Evolutionary conservation across 139 green algal species (phyloP), one percentile per base, ranked within the genome.

Genomic region (Desmodesmus armatus): DNA sequence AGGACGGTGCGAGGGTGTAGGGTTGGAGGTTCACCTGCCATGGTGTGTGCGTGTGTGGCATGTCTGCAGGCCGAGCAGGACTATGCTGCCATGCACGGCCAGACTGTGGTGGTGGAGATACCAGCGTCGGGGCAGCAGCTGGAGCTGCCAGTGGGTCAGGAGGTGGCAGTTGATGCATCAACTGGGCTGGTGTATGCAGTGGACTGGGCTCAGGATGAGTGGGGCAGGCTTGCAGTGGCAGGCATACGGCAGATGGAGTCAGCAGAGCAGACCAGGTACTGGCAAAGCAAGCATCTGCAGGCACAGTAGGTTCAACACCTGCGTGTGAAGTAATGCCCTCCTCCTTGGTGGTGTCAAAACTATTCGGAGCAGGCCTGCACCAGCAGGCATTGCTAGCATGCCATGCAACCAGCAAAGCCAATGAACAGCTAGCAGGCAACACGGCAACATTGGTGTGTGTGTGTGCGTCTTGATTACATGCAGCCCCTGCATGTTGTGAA

Each of bases 131-230:
- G 78, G 23, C 62, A 75, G 33, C 62, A 84, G 62, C 41, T 84
- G 29, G 78, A 63, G 62, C 62, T 84, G 62, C 62, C 78, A 29
- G 62, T 84, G 29, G 78, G 78, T 17, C 62, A 84, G 29, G 78
- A 84, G 62, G 78, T 62, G 23, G 62, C 78, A 65, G 78, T 76
- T 6, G 78, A 76, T 21, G 62, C 62, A 21, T 29, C 78, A 23
- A 75, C 55, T 1, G 62, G 62, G 31, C 41, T 66, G 33, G 78
- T 84, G 62, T 84, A 76, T 65, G 78, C 78, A 23, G 76, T 82
- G 40, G 76, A 82, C 25, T 84, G 78, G 78, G 78, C 77, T 19
- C 78, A 84, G 78, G 78, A 84, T 55, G 78, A 84, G 29, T 84
- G 43, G 29, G 78, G 78, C 40, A 84, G 63, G 62, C 60, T 84